phyloP scores from a whole-genome alignment of 1,284 basidiomycete species.

The Cryptococcus deneoformans region DNA sequence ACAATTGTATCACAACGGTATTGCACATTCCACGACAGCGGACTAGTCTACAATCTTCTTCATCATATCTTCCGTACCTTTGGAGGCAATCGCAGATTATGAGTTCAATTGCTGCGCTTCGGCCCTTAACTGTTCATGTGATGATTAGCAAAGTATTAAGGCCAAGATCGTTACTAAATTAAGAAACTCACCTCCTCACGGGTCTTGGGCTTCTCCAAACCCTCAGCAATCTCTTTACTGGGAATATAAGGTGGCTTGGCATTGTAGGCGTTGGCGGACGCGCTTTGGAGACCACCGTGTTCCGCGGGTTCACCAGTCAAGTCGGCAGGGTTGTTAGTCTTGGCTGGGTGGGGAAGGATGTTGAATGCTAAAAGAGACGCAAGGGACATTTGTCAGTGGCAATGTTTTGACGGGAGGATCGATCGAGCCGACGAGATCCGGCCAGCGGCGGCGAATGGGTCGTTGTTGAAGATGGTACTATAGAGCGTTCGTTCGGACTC shows the following conservation, averaged over 20 bases:
- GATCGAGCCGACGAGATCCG: background rate
- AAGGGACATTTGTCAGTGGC: background rate
- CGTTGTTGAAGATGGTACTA: background rate
- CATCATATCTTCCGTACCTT: background rate
- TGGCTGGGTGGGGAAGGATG: constrained; percentile 52
- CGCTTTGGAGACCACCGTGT: constrained; percentile 32
- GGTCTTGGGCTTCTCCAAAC: constrained; percentile 48
- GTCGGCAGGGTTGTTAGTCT: constrained; percentile 50
- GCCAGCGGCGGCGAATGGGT: background rate
- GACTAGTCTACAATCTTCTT: background rate
- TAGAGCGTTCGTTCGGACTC: background rate
- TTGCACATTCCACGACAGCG: background rate
- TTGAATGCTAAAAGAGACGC: constrained; percentile 35
- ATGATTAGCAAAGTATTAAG: too few relatives aligned
- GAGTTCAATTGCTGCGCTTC: constrained; percentile 35
- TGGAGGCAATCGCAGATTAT: constrained; percentile 6
- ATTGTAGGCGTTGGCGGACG: constrained; percentile 39
- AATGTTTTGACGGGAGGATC: too few relatives aligned
- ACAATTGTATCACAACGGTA: too few relatives aligned
- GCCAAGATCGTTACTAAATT: background rate
- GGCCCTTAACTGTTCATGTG: constrained; percentile 24
- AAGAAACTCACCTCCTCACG: constrained; percentile 45
- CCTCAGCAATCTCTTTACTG: constrained; percentile 30
- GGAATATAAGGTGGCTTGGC: constrained; percentile 43
- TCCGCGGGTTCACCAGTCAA: constrained; percentile 32